phyloP scores from a whole-genome alignment of 163 green algal genomes.

The Chloromonas sp. region DNA sequence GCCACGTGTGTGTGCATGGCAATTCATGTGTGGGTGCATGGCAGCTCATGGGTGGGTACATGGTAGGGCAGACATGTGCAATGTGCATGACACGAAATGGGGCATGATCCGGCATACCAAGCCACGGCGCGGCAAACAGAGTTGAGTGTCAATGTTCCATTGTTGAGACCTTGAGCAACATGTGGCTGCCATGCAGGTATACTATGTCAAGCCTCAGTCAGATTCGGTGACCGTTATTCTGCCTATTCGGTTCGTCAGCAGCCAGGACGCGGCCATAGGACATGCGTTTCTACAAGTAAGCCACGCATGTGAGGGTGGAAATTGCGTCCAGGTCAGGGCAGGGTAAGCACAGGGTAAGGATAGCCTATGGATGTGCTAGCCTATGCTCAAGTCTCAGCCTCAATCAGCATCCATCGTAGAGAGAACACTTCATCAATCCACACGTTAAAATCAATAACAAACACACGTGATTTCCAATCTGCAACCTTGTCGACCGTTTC shows the following conservation, averaged over 20 bases:
- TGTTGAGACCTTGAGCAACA: too few relatives aligned
- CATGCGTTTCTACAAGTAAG: background rate
- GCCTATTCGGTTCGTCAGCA: background rate
- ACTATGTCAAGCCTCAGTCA: background rate
- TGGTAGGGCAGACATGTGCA: background rate
- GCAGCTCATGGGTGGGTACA: background rate
- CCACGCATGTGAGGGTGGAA: background rate
- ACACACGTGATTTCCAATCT: background rate
- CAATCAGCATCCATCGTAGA: too few relatives aligned
- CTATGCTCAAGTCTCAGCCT: too few relatives aligned
- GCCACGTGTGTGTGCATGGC: too few relatives aligned
- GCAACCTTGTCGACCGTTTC: background rate
- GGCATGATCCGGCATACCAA: too few relatives aligned
- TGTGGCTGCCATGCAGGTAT: background rate
- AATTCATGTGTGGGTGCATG: background rate
- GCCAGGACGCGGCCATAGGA: background rate
- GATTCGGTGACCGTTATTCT: background rate
- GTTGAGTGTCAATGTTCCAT: too few relatives aligned
- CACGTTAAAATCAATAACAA: background rate
- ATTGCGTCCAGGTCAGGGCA: background rate
- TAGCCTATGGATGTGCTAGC: background rate
- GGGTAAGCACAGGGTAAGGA: background rate
- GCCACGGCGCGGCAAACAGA: too few relatives aligned
- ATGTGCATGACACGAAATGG: background rate
- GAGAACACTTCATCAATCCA: too few relatives aligned